Conservation (phyloP, 2,329 filamentous ascomycete species). For the Penicillium sp. region DNA sequence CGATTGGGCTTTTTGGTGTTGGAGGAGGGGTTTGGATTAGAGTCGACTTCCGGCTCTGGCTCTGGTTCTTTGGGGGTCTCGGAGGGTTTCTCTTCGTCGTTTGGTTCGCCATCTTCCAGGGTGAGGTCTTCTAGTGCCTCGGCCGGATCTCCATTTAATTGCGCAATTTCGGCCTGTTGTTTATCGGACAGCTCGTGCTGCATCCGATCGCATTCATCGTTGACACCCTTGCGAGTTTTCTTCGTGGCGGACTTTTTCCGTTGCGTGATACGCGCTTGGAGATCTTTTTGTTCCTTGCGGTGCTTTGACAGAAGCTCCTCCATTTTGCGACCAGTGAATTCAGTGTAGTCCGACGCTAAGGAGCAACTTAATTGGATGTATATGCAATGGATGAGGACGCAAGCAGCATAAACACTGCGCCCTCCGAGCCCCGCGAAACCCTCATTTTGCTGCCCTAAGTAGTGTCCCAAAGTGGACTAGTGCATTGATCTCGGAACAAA, state of each 20-base stretch:
- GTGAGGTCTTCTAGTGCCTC: slow-evolving; percentile 36
- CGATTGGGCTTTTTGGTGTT: slow-evolving; percentile 75
- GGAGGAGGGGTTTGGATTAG: slow-evolving; percentile 8
- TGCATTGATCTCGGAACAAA: slow-evolving; percentile 8
- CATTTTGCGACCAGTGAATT: slow-evolving; percentile 43
- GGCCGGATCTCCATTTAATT: slow-evolving; percentile 41
- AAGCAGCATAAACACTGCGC: slow-evolving; percentile 6
- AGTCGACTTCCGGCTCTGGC: not conserved
- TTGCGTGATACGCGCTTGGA: slow-evolving; percentile 81
- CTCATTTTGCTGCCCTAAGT: slow-evolving; percentile 30
- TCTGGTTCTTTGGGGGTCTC: slow-evolving; percentile 4
- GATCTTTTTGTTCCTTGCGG: slow-evolving; percentile 82
- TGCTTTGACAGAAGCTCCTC: slow-evolving; percentile 79
- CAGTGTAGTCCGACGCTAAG: slow-evolving; percentile 2
- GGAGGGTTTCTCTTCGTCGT: slow-evolving; percentile 12
- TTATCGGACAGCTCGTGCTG: slow-evolving; percentile 58
- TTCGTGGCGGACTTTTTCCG: slow-evolving; percentile 98
- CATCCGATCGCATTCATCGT: slow-evolving; percentile 63
- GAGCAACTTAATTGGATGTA: not conserved
- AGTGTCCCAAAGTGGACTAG: slow-evolving; percentile 23
- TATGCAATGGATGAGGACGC: slow-evolving; percentile 9
- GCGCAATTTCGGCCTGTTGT: slow-evolving; percentile 54
- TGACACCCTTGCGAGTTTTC: slow-evolving; percentile 69
- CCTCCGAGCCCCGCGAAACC: slow-evolving; percentile 31
- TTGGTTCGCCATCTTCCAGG: slow-evolving; percentile 29